These are phyloP conservation scores for Spinacia oleracea DNA, from an alignment of 179 eudicot genomes.

Conservation along the genomic window DNA sequence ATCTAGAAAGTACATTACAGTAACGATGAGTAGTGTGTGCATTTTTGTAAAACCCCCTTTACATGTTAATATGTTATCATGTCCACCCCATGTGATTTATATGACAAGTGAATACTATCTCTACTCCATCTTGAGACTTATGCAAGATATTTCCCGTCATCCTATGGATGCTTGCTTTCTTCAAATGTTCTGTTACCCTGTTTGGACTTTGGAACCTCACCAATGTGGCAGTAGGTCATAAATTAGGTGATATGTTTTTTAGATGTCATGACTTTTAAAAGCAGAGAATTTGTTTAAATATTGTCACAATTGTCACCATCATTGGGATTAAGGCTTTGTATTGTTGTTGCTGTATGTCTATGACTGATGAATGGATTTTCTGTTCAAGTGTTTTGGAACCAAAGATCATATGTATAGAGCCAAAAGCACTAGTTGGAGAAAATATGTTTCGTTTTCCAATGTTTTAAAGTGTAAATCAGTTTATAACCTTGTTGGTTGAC, in stretches of 20 bases:
- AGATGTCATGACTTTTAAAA: background rate
- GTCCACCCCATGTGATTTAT: no score
- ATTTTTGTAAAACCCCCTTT: background rate
- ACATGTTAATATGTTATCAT: background rate
- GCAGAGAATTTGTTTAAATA: background rate
- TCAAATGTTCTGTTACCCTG: background rate
- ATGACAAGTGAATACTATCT: background rate
- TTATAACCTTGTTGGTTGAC: background rate
- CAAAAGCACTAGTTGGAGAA: background rate
- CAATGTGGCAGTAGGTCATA: background rate
- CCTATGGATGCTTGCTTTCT: background rate
- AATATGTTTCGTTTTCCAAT: background rate
- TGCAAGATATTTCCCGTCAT: background rate
- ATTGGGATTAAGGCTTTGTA: no score
- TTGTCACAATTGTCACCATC: background rate
- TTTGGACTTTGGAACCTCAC: background rate
- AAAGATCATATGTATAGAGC: background rate
- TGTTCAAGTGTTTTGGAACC: background rate
- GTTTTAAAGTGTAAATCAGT: background rate
- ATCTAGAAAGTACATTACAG: background rate
- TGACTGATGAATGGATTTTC: background rate
- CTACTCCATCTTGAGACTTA: background rate
- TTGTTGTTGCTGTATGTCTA: no score
- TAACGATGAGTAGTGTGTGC: background rate
- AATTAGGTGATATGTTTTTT: no score